phyloP scores from a whole-genome alignment of 2,329 filamentous ascomycete species.

The Ophiostoma pallidulum region DNA sequence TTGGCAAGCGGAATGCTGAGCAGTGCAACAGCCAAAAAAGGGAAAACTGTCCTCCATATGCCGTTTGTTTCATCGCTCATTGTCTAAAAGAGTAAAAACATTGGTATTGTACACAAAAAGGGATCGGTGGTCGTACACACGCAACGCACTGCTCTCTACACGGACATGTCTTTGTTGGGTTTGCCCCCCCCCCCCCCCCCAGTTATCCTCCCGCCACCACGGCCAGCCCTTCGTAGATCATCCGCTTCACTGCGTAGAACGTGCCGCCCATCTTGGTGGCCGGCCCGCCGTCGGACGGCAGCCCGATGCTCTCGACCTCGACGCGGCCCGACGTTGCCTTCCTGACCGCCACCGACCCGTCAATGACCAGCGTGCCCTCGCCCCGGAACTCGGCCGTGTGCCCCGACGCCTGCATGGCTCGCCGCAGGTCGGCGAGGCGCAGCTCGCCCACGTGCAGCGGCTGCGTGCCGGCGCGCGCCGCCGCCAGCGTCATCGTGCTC shows the following conservation, averaged over 20 bases:
- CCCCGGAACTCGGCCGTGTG: constrained; percentile 89
- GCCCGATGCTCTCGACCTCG: constrained; percentile 71
- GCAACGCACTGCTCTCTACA: neutral
- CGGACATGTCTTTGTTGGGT: neutral
- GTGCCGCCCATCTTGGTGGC: constrained; percentile 45
- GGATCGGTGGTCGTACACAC: too few species aligned
- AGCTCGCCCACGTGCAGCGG: constrained; percentile 93
- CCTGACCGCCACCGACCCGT: constrained; percentile 76
- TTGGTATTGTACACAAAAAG: too few species aligned
- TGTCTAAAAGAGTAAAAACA: too few species aligned
- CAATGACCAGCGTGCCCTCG: constrained; percentile 83
- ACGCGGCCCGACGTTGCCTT: constrained; percentile 83
- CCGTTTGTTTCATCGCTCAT: too few species aligned
- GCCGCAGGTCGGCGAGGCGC: constrained; percentile 75
- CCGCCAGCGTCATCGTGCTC: constrained; percentile 24
- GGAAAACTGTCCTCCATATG: too few species aligned
- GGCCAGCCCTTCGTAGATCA: constrained; percentile 88
- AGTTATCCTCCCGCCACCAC: constrained; percentile 69
- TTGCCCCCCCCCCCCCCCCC: neutral
- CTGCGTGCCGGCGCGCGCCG: constrained; percentile 67
- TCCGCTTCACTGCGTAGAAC: constrained; percentile 79
- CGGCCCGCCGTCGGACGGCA: constrained; percentile 34
- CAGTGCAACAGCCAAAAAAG: neutral
- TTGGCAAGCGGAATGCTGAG: too few species aligned
- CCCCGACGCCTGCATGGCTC: constrained; percentile 70